Evolutionary conservation across 208 protist species (phyloP).

Genomic region (Leishmania major): DNA sequence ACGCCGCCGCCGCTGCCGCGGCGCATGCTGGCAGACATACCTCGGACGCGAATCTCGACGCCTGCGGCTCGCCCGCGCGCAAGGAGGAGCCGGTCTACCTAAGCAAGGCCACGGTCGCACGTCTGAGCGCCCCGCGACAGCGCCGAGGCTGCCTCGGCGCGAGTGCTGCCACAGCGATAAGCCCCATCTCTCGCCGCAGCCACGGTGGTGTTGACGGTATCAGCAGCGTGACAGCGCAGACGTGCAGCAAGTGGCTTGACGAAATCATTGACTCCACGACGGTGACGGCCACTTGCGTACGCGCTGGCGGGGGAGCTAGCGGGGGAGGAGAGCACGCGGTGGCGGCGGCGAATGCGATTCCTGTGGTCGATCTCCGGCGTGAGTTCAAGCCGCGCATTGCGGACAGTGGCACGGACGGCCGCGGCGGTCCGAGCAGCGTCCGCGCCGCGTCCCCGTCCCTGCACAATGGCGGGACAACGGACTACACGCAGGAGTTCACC

Average conservation of each 20-base stretch:
- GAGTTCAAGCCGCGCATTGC: constrained; percentile 46
- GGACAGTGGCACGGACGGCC: not conserved
- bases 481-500: constrained; percentile 28
- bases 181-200: constrained; percentile 16
- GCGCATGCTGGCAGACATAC: not conserved
- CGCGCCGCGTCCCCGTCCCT: constrained; percentile 8
- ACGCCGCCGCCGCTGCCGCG: not conserved
- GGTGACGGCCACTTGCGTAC: constrained; percentile 25
- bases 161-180: constrained; percentile 3
- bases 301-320: not conserved
- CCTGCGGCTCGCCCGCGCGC: constrained; percentile 12
- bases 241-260: constrained; percentile 32
- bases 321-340: constrained; percentile 11
- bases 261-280: constrained; percentile 36
- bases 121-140: constrained; percentile 24
- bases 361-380: constrained; percentile 59
- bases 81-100: constrained; percentile 22
- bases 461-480: not conserved
- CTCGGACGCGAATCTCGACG: constrained; percentile 8
- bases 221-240: constrained; percentile 21
- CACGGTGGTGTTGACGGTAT: not conserved
- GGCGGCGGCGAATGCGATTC: constrained; percentile 25
- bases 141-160: constrained; percentile 2
- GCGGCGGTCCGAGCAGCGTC: not conserved
- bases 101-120: constrained; percentile 27